Evolutionary conservation across 2,329 filamentous ascomycete genomes (phyloP), one percentile per base, ranked within the genome.

Genomic region (Fusarium chuoi): DNA sequence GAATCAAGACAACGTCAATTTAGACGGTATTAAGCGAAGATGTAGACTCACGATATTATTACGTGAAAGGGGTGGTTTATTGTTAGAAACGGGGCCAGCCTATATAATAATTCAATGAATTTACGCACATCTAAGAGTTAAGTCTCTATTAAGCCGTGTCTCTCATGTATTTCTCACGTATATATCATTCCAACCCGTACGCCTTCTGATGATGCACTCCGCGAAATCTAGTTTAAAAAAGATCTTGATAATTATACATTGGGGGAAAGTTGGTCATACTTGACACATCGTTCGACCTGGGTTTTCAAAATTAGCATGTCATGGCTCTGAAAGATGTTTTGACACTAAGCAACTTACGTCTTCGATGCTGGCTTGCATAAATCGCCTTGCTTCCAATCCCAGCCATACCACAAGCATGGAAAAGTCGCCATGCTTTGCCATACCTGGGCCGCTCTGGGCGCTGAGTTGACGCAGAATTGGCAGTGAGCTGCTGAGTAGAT

Each of bases 321-420:
- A 17, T 18, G 7, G 12, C 14, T 35, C 12, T 18, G 17, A 8
- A 38, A 22, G 18, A 35, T 44, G 9, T 14, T 14, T 22, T 18
- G 4, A 30, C 26, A 8, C 22, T 22, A 41, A 7, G 35, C 18
- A 11, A 87, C 91, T 87, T 81, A 95, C 93, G 82, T 95, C 95
- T 80, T 97, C 94, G 61, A 97, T 90, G 73, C 94, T 97, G 49
- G 94, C 94, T 83, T 97, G 94, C 83, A 98, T 88, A 83, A 97
- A 96, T 76, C 92, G 92, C 71, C 96, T 89, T 55, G 95, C 93
- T 84, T 98, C 96, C 17, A 98, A 86, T 4, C 96, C 95, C 67
- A 94, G 90, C 96, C 96, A 98, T 10, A 98, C 91, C 78, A 94
- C 91, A 75, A 98, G 85, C 93, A 98, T 96, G 48, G 91, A 93